Percentiles rank a stretch among this genome's conserved stretches.
Conservation (phyloP, 768 basidiomycete genomes). For the Xerocomus brunneocitrinus region DNA sequence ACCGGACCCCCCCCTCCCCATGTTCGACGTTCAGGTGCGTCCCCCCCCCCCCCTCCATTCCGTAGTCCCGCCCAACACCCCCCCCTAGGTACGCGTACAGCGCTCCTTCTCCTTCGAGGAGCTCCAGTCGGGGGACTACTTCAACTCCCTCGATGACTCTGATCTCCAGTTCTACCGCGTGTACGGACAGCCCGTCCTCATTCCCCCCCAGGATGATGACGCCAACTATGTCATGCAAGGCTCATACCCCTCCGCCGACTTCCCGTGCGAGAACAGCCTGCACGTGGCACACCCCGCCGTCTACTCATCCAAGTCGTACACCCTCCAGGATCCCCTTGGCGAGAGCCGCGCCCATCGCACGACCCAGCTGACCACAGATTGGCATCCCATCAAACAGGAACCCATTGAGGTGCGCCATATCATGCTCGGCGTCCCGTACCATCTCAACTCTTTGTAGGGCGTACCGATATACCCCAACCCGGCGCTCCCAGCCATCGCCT, state of each 20-base stretch:
- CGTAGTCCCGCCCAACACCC: background rate
- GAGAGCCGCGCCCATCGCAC: background rate
- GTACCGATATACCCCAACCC: conserved; percentile 7
- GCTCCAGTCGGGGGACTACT: conserved; percentile 31
- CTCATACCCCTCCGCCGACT: conserved; percentile 1
- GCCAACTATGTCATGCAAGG: conserved; percentile 14
- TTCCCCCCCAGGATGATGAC: conserved; percentile 23
- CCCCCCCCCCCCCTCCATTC: background rate
- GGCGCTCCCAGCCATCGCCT: conserved; percentile 9
- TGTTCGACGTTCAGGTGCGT: conserved; percentile 24
- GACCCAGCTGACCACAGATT: conserved; percentile 6
- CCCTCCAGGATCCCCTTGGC: conserved; percentile 26
- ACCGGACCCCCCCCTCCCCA: too few species aligned
- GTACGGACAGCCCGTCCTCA: conserved; percentile 31
- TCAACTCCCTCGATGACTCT: conserved; percentile 28
- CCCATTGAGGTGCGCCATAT: conserved; percentile 20
- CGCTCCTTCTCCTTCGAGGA: conserved; percentile 33
- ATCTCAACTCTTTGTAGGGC: conserved; percentile 15
- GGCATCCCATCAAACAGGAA: conserved; percentile 25
- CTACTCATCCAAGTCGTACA: conserved; percentile 25
- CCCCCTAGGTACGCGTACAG: conserved; percentile 25
- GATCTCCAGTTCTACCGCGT: conserved; percentile 31
- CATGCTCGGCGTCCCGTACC: background rate
- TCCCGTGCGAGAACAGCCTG: conserved; percentile 3
- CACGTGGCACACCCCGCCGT: conserved; percentile 5